Evolutionary conservation across 1,284 basidiomycete species (phyloP).

Genomic region (Gastroboletus turbinatus): DNA sequence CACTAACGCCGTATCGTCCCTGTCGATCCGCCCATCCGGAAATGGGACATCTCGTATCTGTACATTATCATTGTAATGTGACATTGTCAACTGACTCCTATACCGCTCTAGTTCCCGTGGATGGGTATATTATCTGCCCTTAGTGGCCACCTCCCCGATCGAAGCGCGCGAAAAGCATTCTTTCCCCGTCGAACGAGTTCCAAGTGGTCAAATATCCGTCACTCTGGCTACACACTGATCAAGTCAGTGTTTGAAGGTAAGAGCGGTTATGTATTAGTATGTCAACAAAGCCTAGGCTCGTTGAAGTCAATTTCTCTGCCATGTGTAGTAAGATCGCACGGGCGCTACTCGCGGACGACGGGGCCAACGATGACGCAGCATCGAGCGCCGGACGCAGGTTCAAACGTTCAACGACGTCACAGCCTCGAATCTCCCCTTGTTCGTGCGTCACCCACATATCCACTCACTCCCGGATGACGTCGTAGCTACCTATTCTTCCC

Average conservation of each 20-base stretch:
- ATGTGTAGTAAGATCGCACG: not conserved
- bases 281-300: not conserved
- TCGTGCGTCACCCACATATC: no score
- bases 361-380: no score
- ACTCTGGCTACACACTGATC: not conserved
- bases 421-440: no score
- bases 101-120: not conserved
- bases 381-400: no score
- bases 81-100: not conserved
- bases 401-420: no score
- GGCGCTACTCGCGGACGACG: no score
- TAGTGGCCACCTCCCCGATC: not conserved
- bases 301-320: not conserved
- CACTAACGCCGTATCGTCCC: not conserved
- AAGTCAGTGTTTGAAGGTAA: not conserved
- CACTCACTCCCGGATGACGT: no score
- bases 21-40: not conserved
- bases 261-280: not conserved
- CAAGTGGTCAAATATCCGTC: not conserved
- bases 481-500: no score
- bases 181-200: not conserved
- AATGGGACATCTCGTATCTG: not conserved
- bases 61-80: not conserved
- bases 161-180: not conserved
- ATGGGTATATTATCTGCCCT: not conserved